Evolutionary conservation across 192 early-diverging fungal genomes (phyloP).

Genomic region (Kickxella alabastrina): DNA sequence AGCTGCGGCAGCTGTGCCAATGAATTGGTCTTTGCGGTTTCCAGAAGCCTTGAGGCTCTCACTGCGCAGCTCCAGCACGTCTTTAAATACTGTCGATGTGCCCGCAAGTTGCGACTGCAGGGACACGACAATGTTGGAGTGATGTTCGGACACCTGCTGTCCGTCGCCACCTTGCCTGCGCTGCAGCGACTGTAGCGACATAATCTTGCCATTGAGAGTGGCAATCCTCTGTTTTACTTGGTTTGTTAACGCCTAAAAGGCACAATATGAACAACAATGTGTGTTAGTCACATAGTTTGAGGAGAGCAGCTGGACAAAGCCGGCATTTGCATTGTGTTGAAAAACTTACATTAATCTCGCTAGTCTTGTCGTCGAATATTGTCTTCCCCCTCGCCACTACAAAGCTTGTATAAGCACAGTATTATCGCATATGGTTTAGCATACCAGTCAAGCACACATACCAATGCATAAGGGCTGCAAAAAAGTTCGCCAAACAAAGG

Average conservation of each 20-base stretch:
- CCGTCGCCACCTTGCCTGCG: conserved; percentile 40
- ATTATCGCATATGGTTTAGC: not conserved
- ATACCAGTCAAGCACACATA: too few relatives aligned
- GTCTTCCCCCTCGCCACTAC: conserved; percentile 90
- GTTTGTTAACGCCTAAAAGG: conserved; percentile 78
- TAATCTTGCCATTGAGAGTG: conserved; percentile 90
- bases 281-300: too few relatives aligned
- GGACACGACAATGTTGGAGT: conserved; percentile 83
- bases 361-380: conserved; percentile 94
- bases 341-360: conserved; percentile 81
- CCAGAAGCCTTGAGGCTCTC: conserved; percentile 94
- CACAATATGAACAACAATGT: too few relatives aligned
- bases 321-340: too few relatives aligned
- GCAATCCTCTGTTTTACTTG: conserved; percentile 95
- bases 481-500: too few relatives aligned
- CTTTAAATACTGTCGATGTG: conserved; percentile 88
- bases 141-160: conserved; percentile 85
- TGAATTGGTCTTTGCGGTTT: conserved; percentile 84
- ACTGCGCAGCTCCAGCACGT: conserved; percentile 93
- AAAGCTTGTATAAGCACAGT: conserved; percentile 12
- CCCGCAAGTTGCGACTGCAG: conserved; percentile 88
- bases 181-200: conserved; percentile 64
- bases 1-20: conserved; percentile 42
- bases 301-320: too few relatives aligned
- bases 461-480: too few relatives aligned